Evolutionary conservation across 2,329 filamentous ascomycete species (phyloP).

Genomic region (Lecanicillium sp.): DNA sequence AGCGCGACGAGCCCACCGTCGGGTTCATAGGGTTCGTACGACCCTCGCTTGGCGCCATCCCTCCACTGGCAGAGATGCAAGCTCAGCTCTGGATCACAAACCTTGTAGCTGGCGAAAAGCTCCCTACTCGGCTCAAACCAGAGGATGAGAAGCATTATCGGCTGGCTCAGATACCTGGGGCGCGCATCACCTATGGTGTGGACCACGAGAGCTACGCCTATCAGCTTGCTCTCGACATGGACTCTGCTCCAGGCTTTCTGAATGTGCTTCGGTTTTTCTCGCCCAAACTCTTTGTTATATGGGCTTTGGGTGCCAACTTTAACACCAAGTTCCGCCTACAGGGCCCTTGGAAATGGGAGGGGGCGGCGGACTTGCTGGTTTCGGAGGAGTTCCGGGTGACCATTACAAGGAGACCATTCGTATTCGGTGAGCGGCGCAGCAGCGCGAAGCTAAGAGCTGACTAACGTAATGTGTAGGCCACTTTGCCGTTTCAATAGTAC

Average conservation of each 20-base stretch:
- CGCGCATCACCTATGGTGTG: constrained; percentile 30
- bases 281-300: constrained; percentile 22
- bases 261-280: constrained; percentile 19
- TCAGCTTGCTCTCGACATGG: constrained; percentile 35
- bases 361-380: constrained; percentile 13
- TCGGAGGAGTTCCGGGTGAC: constrained; percentile 15
- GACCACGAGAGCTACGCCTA: constrained; percentile 39
- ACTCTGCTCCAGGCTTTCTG: constrained; percentile 24
- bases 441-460: neutral
- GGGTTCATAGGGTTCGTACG: constrained; percentile 38
- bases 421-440: constrained; percentile 12
- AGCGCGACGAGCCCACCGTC: constrained; percentile 24
- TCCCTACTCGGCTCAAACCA: constrained; percentile 16
- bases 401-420: constrained; percentile 13
- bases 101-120: constrained; percentile 17
- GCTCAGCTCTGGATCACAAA: constrained; percentile 34
- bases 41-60: constrained; percentile 34
- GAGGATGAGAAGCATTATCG: constrained; percentile 30
- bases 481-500: constrained; percentile 12
- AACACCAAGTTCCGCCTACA: constrained; percentile 33
- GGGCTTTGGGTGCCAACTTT: constrained; percentile 32
- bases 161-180: constrained; percentile 19
- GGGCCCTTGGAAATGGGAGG: constrained; percentile 27
- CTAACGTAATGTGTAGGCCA: constrained; percentile 8
- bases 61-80: constrained; percentile 36